Evolutionary conservation across 768 basidiomycete genomes (phyloP), one percentile per base, ranked within the genome.

Genomic region (Russula emetica): DNA sequence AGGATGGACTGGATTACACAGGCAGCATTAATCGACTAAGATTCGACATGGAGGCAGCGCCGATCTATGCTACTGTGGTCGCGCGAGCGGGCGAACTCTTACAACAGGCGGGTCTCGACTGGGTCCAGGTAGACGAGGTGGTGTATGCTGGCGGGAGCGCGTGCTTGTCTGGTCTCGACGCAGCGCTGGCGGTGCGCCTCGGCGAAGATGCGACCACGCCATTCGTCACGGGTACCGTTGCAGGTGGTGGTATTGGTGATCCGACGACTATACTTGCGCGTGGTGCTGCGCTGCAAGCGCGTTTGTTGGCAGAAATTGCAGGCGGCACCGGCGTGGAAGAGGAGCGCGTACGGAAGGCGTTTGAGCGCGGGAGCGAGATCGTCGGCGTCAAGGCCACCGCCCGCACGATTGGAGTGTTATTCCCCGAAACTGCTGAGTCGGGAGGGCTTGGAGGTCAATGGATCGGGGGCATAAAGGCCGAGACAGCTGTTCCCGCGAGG

Each of bases 1-100:
- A 95, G 74, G 94, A 96, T 62, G 96, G 95, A 1, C 72, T 91
- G 42, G 96, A 99, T 75, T 93, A 87, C 72, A 94, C 90, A 4
- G 88, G 85, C 9, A 80, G 83, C 11, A 81, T 86, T 71, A 84
- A 82, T 64, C 77, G 80, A 10, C 74, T 84, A 64, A 79, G 82
- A 10, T 81, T 80, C 67, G 74, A 71, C 70, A 70, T 72, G 74
- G 71, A 75, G 69, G 82, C 82, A 1, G 76, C 83, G 20, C 68
- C 83, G 10, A 76, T 90, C 26, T 92, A 92, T 72, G 75, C 77
- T 58, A 73, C 79, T 62, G 82, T 90, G 55, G 78, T 80, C 16
- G 69, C 72, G 34, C 80, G 80, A 49, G 80, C 86, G 57, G 72
- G 75, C 50, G 76, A 80, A 30, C 78, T 92, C n/a, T 79, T 86